These are phyloP conservation scores for Starmerella bombi DNA, from an alignment of 805 yeast species.

Conservation along the genomic window DNA sequence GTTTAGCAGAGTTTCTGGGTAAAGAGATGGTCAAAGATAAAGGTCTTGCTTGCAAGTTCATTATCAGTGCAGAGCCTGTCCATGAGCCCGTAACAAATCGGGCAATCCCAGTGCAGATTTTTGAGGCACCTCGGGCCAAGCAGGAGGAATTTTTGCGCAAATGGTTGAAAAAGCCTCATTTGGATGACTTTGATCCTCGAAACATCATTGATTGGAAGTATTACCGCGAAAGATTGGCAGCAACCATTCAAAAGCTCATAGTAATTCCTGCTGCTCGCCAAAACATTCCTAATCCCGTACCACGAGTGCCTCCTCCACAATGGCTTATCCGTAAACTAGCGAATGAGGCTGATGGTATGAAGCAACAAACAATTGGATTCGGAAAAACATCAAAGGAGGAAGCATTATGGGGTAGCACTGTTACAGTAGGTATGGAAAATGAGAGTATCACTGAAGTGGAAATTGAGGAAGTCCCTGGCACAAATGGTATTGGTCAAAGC, in stretches of 20 bases:
- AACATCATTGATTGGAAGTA: conserved; percentile 86
- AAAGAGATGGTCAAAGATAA: conserved; percentile 93
- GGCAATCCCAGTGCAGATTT: conserved; percentile 92
- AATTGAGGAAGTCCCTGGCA: conserved; percentile 56
- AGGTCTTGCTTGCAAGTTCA: conserved; percentile 88
- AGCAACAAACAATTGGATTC: conserved; percentile 57
- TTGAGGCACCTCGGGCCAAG: conserved; percentile 62
- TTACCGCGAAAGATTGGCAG: conserved; percentile 78
- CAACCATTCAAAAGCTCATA: conserved; percentile 86
- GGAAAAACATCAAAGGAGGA: conserved; percentile 31
- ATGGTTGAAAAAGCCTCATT: conserved; percentile 71
- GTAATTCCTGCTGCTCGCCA: conserved; percentile 97
- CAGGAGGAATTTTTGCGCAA: conserved; percentile 63
- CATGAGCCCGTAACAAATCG: conserved; percentile 90
- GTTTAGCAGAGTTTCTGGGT: conserved; percentile 90
- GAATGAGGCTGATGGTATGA: conserved; percentile 47
- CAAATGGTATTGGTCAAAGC: conserved; percentile 17
- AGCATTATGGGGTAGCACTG: conserved; percentile 12
- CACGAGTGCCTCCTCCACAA: conserved; percentile 84
- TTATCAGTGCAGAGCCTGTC: conserved; percentile 70
- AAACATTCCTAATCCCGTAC: conserved; percentile 78
- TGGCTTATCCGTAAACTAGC: conserved; percentile 67
- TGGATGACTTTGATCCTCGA: conserved; percentile 76
- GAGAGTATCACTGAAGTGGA: conserved; percentile 32
- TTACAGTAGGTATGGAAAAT: not conserved